phyloP scores from a whole-genome alignment of 2,329 filamentous ascomycete genomes.

The Fonsecaea pedrosoi region DNA sequence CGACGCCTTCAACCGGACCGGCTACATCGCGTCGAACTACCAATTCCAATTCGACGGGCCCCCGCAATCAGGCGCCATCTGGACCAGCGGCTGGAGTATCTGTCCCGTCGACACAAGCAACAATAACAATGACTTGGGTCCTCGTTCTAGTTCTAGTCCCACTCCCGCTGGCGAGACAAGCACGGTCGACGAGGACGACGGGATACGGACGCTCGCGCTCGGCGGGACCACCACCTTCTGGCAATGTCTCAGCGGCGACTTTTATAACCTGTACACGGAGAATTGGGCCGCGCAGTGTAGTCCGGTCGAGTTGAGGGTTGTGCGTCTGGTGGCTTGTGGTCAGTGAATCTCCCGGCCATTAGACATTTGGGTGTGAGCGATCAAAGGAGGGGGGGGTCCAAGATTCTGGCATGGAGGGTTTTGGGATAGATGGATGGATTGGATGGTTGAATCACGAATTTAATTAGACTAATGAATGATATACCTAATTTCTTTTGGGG shows the following conservation, averaged over 20 bases:
- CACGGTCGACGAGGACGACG: constrained; percentile 45
- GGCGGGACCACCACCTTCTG: constrained; percentile 73
- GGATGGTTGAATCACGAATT: too few relatives aligned
- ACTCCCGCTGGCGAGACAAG: constrained; percentile 56
- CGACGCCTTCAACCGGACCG: constrained; percentile 71
- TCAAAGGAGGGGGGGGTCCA: too few relatives aligned
- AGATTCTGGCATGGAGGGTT: too few relatives aligned
- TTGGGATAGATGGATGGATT: too few relatives aligned
- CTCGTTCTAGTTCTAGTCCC: constrained; percentile 61
- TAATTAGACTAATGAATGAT: too few relatives aligned
- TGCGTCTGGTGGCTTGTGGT: constrained; percentile 28
- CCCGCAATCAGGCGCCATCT: constrained; percentile 73
- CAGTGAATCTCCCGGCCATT: background rate
- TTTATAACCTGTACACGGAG: constrained; percentile 83
- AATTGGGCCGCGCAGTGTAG: constrained; percentile 62
- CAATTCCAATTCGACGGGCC: constrained; percentile 80
- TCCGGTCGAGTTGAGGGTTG: constrained; percentile 30
- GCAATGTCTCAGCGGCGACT: constrained; percentile 74
- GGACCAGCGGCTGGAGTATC: constrained; percentile 75
- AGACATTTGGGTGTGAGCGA: too few relatives aligned
- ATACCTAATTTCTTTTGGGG: too few relatives aligned
- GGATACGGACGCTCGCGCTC: constrained; percentile 72
- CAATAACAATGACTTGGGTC: background rate
- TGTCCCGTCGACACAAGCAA: constrained; percentile 65
- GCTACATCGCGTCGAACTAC: constrained; percentile 79